These are phyloP conservation scores for Fistulinella cinereoalba DNA, from an alignment of 1,284 basidiomycete species.

Conservation along the genomic window DNA sequence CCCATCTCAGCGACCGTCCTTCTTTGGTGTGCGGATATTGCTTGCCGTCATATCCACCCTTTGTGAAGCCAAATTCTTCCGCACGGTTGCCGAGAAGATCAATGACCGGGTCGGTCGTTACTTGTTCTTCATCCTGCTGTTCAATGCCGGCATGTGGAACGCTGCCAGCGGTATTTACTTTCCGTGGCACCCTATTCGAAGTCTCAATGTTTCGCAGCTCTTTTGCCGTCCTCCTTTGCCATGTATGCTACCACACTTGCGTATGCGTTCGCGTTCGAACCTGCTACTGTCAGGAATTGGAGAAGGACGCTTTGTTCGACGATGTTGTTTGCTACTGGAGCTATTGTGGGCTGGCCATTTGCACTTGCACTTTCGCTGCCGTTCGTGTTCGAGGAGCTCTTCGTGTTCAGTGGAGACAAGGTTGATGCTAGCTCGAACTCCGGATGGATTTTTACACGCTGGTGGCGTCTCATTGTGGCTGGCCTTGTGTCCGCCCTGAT, in stretches of 20 bases:
- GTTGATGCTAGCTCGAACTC: conserved; percentile 49
- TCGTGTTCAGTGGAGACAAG: conserved; percentile 71
- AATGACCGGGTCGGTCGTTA: conserved; percentile 92
- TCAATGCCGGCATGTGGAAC: conserved; percentile 93
- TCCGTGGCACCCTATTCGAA: neutral
- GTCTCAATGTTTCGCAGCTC: conserved; percentile 49
- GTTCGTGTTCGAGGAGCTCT: conserved; percentile 89
- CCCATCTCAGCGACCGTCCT: conserved; percentile 63
- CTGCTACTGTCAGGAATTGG: conserved; percentile 55
- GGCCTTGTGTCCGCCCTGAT: conserved; percentile 59
- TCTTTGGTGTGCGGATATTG: conserved; percentile 85
- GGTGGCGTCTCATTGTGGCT: conserved; percentile 58
- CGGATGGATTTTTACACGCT: conserved; percentile 63
- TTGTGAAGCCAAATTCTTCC: conserved; percentile 85
- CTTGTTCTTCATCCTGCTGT: conserved; percentile 79
- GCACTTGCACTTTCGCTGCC: conserved; percentile 83
- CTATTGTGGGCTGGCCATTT: conserved; percentile 96
- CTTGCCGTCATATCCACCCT: conserved; percentile 75
- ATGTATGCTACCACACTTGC: conserved; percentile 91
- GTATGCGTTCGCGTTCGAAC: conserved; percentile 73
- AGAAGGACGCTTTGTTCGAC: conserved; percentile 64
- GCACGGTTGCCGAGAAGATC: conserved; percentile 77
- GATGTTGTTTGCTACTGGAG: conserved; percentile 76
- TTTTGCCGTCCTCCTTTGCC: conserved; percentile 92
- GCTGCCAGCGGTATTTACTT: conserved; percentile 66